These are phyloP conservation scores for Saccharomyces jurei DNA, from an alignment of 805 yeast species.

Conservation along the genomic window DNA sequence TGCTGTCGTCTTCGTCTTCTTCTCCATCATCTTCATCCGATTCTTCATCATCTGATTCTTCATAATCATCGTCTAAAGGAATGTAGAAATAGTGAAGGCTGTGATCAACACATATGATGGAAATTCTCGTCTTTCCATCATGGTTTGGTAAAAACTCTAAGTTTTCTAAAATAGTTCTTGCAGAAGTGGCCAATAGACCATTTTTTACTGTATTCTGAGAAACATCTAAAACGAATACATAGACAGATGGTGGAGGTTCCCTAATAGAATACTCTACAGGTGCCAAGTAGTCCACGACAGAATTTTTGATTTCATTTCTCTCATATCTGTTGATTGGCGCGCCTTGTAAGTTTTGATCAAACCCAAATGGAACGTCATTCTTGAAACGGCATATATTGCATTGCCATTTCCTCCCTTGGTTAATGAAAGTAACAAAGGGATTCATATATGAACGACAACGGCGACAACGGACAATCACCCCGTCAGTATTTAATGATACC, in stretches of 20 bases:
- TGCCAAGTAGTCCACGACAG: conserved; percentile 87
- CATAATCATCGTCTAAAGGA: conserved; percentile 41
- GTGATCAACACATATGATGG: conserved; percentile 84
- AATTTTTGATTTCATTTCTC: conserved; percentile 74
- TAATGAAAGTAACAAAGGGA: conserved; percentile 74
- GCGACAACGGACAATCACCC: conserved; percentile 85
- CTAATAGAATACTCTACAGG: conserved; percentile 91
- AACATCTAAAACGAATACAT: conserved; percentile 81
- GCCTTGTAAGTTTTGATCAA: conserved; percentile 59
- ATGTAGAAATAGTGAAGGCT: conserved; percentile 71
- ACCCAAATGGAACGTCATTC: conserved; percentile 81
- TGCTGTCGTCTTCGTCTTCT: conserved; percentile 32
- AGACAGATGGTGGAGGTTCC: conserved; percentile 88
- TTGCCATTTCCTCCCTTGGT: conserved; percentile 82
- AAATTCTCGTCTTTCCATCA: conserved; percentile 75
- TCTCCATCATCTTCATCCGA: conserved; percentile 73
- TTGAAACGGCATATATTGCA: conserved; percentile 87
- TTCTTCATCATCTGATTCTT: conserved; percentile 44
- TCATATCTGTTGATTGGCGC: conserved; percentile 56
- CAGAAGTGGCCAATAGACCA: conserved; percentile 80
- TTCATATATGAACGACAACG: conserved; percentile 95
- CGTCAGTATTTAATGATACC: conserved; percentile 68
- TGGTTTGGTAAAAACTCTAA: conserved; percentile 83
- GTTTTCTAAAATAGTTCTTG: conserved; percentile 77
- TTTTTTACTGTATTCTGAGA: conserved; percentile 66